Evolutionary conservation across 176 grass and related monocot species (phyloP), one percentile per base, ranked within the genome.

Genomic region (Pontederia crassipes): DNA sequence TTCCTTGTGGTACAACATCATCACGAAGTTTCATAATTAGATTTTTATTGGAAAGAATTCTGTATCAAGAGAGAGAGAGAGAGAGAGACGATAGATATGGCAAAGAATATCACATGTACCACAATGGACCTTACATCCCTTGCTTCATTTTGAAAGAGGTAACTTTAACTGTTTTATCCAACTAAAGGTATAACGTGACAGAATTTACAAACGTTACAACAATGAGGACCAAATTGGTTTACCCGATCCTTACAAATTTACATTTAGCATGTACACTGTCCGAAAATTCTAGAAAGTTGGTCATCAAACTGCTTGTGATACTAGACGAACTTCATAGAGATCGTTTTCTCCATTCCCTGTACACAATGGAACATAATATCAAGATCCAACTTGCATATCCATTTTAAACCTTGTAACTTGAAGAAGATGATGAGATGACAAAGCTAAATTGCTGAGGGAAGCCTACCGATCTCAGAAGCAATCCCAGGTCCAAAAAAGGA

Each of bases 321-420:
- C 73, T 55, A 94, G 80, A 79, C 78, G 73, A 66, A 78, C 72
- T 64, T 87, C 80, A 49, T 77, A 82, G 12, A 81, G 61, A 87
- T 79, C 80, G 71, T 56, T 73, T 9, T 82, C 87, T 27, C 79
- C 73, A 74, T 74, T 85, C 58, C 59, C 69, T 75, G 58, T 40
- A 40, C 32, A 40, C 9, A 82, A 67, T 28, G 18, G 14, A 11
- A n/a, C 49, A 67, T 18, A 12, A n/a, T 28, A 59, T 11, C 20
- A 20, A 48, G 55, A 12, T 24, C 58, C 17, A 11, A 73, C 6
- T 60, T 28, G 18, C 28, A 48, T 27, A n/a, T 18, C 17, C 17
- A 28, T 32, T 11, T 32, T 32, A 29, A 52, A 20, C 18, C 2
- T 12, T 18, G 9, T 27, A 48, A n/a, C 28, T 11, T 17, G 27